Evolutionary conservation across 2,329 filamentous ascomycete species (phyloP), one percentile per base, ranked within the genome.

Genomic region (Monosporascus cannonballus): DNA sequence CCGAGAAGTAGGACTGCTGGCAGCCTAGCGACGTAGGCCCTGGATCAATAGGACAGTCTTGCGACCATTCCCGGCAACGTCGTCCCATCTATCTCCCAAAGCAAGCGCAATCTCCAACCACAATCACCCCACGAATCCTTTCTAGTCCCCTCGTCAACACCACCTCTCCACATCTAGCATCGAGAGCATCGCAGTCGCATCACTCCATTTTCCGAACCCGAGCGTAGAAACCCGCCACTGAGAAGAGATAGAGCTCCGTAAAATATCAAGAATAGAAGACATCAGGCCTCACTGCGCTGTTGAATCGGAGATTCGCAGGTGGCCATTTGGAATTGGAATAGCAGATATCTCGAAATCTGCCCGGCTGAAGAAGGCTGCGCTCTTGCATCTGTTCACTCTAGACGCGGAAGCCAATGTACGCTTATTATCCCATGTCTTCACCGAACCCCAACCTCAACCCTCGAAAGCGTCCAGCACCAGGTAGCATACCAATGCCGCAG

Each of bases 381-480:
- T 30, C 47, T 50, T 38, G 48, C 37, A 48, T 46, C 22, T n/a
- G 22, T 22, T 7, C 39, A 44, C 18, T 39, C 48, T 7, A 37
- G 8, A 25, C 30, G 49, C 44, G 51, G 48, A 53, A 53, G 58
- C 57, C 57, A 60, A 66, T 65, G 64, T 64, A 63, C 60, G 57
- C 57, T 52, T 62, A 62, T 48, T 61, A 63, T 48, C 54, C 53
- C n/a, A 59, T 57, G 55, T 51, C 55, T 34, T 51, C 54, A 22
- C 54, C 61, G 49, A 66, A 65, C 60, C 58, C 66, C 56, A 57
- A 62, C 47, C 69, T 63, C 62, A 71, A 65, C 54, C 55, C 64
- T 54, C 63, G 66, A 59, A 69, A 69, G 60, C 60, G 66, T 56
- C 63, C 65, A 59, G 64, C 66, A 50, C 66, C 65, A 37, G 66